Evolutionary conservation across 1,284 basidiomycete species (phyloP).

Genomic region (Agroathelia rolfsii): DNA sequence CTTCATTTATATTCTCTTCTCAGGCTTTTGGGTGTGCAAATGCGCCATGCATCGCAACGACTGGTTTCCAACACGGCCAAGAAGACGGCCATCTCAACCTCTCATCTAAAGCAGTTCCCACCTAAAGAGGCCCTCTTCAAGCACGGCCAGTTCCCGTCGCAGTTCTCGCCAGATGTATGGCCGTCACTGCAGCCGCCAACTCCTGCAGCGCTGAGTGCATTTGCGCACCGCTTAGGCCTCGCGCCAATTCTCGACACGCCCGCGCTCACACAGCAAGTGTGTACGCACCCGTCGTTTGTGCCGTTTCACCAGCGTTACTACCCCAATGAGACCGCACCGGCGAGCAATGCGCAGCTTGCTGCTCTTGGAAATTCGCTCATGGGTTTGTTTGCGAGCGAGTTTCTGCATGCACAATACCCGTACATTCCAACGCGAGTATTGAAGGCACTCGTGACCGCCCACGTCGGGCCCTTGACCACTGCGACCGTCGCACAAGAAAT

Average conservation of each 20-base stretch:
- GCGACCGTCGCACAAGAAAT: slow-evolving; percentile 79
- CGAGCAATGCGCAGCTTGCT: slow-evolving; percentile 72
- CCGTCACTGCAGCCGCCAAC: slow-evolving; percentile 66
- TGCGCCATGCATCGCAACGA: slow-evolving; percentile 52
- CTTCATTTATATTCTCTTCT: too few relatives aligned
- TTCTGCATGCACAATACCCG: slow-evolving; percentile 76
- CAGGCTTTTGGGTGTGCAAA: too few relatives aligned
- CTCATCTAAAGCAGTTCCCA: slow-evolving; percentile 48
- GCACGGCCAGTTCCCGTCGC: slow-evolving; percentile 16
- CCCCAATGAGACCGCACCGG: slow-evolving; percentile 40
- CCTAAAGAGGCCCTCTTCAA: slow-evolving; percentile 44
- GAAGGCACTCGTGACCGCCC: slow-evolving; percentile 85
- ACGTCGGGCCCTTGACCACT: slow-evolving; percentile 81
- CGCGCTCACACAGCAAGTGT: slow-evolving; percentile 56
- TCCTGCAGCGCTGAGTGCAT: slow-evolving; percentile 59
- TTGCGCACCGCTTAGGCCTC: slow-evolving; percentile 67
- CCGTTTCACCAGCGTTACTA: slow-evolving; percentile 43
- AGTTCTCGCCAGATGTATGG: slow-evolving; percentile 59
- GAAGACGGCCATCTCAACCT: slow-evolving; percentile 44
- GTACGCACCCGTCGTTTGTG: slow-evolving; percentile 75
- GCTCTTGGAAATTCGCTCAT: slow-evolving; percentile 83
- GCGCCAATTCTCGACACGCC: slow-evolving; percentile 37
- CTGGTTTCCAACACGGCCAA: slow-evolving; percentile 48
- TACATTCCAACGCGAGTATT: slow-evolving; percentile 86
- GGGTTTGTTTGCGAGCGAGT: slow-evolving; percentile 86